phyloP scores from a whole-genome alignment of 2,329 filamentous ascomycete genomes.

The Aspergillus sp. region DNA sequence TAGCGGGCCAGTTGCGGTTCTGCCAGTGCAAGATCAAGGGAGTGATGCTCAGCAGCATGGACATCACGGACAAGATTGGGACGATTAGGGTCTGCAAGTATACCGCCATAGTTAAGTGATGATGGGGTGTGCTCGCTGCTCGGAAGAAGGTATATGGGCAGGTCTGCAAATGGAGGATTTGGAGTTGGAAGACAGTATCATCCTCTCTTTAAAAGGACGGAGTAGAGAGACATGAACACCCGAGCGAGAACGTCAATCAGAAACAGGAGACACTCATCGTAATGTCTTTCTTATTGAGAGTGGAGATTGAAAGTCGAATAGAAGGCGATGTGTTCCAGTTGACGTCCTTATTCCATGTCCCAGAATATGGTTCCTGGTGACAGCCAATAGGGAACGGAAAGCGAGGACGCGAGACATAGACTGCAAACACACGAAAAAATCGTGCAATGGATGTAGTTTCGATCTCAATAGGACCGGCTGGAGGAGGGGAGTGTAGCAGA shows the following conservation, averaged over 20 bases:
- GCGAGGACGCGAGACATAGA: too few species aligned
- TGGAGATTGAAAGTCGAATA: conserved; percentile 3
- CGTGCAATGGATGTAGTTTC: too few species aligned
- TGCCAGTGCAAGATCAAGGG: conserved; percentile 61
- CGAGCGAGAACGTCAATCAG: neutral
- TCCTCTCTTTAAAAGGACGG: conserved; percentile 4
- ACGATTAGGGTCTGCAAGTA: conserved; percentile 29
- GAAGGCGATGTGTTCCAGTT: neutral
- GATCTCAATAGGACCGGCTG: too few species aligned
- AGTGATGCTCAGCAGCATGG: conserved; percentile 54
- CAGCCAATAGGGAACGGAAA: too few species aligned
- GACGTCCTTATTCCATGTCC: conserved; percentile 7
- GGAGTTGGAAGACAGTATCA: conserved; percentile 7
- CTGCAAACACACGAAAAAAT: too few species aligned
- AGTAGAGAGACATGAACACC: neutral
- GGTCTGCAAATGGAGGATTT: neutral
- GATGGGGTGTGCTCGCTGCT: neutral
- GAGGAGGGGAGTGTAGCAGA: neutral
- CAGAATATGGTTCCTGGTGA: neutral
- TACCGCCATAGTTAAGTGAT: neutral
- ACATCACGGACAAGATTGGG: conserved; percentile 49
- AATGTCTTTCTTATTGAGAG: conserved; percentile 12
- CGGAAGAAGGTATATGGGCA: neutral
- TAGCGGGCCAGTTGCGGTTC: conserved; percentile 61
- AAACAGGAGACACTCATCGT: conserved; percentile 6